Evolutionary conservation across 108 stramenopile genomes (phyloP), one percentile per base, ranked within the genome.

Genomic region (Cylindrotheca closterium): DNA sequence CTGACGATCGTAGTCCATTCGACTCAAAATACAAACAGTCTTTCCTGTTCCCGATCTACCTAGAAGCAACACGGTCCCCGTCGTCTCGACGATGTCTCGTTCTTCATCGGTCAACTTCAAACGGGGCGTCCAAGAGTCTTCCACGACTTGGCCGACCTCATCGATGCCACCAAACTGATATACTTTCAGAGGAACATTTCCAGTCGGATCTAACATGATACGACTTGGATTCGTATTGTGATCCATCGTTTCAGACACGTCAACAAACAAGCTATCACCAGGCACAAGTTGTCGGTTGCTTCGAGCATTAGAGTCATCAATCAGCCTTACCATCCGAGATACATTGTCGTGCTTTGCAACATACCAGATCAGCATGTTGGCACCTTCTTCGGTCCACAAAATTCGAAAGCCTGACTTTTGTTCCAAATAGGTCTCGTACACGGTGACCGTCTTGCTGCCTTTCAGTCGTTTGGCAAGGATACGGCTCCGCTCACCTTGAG

Each of bases 11-110:
- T 64, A 59, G 18, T 78, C 75, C 45, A 84, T 80, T 15, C 79
- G 52, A 55, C 75, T 74, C 65, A 49, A 55, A 10, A 80, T 75
- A 47, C 79, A 80, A 37, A 84, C 47, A 7, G 83, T 84, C 60
- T 85, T 81, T 1, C 83, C 83, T 10, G 78, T 77, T 18, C 84
- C 84, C 19, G 61, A 65, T 31, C 84, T 42, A 0, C 84, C 84
- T 8, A 85, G 53, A n/a, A 84, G 34, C 32, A 81, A 28, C 3
- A 81, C 78, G 1, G 84, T 78, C 4, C 84, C 80, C 19, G 66
- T 34, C 24, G 49, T 62, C 49, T 81, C 71, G 24, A 79, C 84
- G 15, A 79, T 51, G 24, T 51, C 31, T 17, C 63, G 62, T 63
- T 85, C 84, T 26, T 69, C 80, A 2, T 59, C 59, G 17, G 84